phyloP scores from a whole-genome alignment of 2,329 filamentous ascomycete genomes.

The Beauveria medogensis region DNA sequence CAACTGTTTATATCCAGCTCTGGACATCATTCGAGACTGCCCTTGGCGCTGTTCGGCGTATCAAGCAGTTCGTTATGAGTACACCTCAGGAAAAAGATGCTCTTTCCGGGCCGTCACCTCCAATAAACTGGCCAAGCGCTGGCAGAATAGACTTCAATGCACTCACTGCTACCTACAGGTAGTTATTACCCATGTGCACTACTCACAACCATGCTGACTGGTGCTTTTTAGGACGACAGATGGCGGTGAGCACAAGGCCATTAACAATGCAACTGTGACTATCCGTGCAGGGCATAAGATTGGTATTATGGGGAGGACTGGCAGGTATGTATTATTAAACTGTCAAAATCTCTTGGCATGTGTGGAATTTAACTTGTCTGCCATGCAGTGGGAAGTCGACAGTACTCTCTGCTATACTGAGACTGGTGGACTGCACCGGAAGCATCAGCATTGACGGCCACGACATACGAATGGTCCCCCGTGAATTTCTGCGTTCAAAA shows the following conservation, averaged over 20 bases:
- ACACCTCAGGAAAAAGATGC: background rate
- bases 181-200: background rate
- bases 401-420: background rate
- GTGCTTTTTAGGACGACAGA: background rate
- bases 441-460: conserved; percentile 11
- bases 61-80: background rate
- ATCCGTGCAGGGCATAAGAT: background rate
- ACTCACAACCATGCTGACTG: background rate
- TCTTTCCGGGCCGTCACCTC: background rate
- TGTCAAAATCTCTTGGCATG: background rate
- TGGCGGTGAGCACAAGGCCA: background rate
- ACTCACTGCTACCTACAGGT: conserved; percentile 7
- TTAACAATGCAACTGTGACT: background rate
- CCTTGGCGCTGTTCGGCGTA: too few species aligned
- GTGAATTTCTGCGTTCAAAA: conserved; percentile 16
- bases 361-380: background rate
- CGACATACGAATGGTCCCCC: background rate
- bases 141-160: background rate
- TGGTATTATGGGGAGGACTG: background rate
- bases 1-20: background rate
- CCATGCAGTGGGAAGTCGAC: conserved; percentile 6
- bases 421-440: conserved; percentile 2
- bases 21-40: background rate
- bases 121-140: background rate
- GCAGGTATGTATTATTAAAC: background rate